phyloP scores from a whole-genome alignment of 1,284 basidiomycete species.

The Coniferiporia sulphurascens region DNA sequence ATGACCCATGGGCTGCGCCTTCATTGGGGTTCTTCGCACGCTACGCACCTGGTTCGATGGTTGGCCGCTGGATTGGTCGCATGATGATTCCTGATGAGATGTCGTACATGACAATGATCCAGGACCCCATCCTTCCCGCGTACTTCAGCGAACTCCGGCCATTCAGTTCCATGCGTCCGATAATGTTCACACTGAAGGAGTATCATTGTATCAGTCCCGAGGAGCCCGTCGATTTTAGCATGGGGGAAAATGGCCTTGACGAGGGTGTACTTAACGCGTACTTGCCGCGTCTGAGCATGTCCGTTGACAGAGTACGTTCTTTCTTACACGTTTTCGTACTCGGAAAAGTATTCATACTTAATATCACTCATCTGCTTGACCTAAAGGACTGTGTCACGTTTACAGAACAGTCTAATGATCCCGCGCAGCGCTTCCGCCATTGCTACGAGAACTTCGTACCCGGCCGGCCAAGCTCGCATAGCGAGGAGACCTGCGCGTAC shows the following conservation, averaged over 20 bases:
- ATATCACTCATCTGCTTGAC: not conserved
- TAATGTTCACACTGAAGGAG: slow-evolving; percentile 53
- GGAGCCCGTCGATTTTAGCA: slow-evolving; percentile 26
- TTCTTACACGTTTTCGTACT: not conserved
- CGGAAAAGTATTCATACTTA: too few species aligned
- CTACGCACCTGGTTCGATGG: slow-evolving; percentile 46
- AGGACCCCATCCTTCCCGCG: slow-evolving; percentile 26
- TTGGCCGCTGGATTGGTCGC: slow-evolving; percentile 56
- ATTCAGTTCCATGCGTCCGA: slow-evolving; percentile 36
- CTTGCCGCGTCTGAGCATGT: slow-evolving; percentile 34
- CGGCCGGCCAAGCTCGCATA: slow-evolving; percentile 36
- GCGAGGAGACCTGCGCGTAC: slow-evolving; percentile 34
- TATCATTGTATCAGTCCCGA: slow-evolving; percentile 46
- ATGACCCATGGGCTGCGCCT: slow-evolving; percentile 34
- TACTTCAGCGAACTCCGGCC: slow-evolving; percentile 36
- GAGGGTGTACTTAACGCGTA: slow-evolving; percentile 52
- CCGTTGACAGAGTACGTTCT: slow-evolving; percentile 10
- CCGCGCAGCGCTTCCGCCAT: slow-evolving; percentile 21
- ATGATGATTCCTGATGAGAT: slow-evolving; percentile 41
- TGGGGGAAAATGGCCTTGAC: slow-evolving; percentile 30
- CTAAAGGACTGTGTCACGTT: slow-evolving; percentile 18
- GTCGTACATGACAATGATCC: slow-evolving; percentile 32
- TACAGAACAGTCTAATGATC: slow-evolving; percentile 14
- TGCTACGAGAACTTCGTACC: slow-evolving; percentile 34
- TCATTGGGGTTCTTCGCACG: slow-evolving; percentile 36